Evolutionary conservation across 768 basidiomycete genomes (phyloP).

Genomic region (Strobilomyces echinocephalus): DNA sequence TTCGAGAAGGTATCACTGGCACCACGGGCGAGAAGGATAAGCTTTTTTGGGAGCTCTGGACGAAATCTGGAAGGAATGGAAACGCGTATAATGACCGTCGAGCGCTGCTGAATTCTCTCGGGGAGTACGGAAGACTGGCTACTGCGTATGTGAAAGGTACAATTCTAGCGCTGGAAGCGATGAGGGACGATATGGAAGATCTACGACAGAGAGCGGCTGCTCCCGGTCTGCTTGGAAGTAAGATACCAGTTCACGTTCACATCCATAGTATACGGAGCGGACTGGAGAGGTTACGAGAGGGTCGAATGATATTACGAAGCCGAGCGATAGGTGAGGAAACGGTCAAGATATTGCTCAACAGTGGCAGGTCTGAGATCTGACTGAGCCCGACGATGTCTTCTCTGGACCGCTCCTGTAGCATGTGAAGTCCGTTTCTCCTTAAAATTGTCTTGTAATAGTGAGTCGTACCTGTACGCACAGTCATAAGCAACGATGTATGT

Average conservation of each 20-base stretch:
- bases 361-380: background rate
- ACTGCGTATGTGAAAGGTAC: conserved; percentile 60
- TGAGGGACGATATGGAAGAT: conserved; percentile 75
- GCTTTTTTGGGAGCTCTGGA: conserved; percentile 44
- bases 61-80: conserved; percentile 43
- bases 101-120: conserved; percentile 49
- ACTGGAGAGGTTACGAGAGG: conserved; percentile 51
- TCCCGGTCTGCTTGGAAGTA: conserved; percentile 55
- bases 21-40: conserved; percentile 44
- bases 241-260: conserved; percentile 67
- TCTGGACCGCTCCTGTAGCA: no score
- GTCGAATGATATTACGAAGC: conserved; percentile 48
- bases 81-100: conserved; percentile 50
- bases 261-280: conserved; percentile 67
- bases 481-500: no score
- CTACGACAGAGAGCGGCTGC: conserved; percentile 66
- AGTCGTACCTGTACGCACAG: no score
- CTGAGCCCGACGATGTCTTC: background rate
- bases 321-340: conserved; percentile 40
- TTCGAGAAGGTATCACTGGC: conserved; percentile 48
- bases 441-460: no score
- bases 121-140: conserved; percentile 56
- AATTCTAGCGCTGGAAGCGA: conserved; percentile 52
- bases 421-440: no score
- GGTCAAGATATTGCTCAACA: conserved; percentile 21